Evolutionary conservation across 2,329 filamentous ascomycete species (phyloP), one percentile per base, ranked within the genome.

Genomic region (Trichoderma breve): DNA sequence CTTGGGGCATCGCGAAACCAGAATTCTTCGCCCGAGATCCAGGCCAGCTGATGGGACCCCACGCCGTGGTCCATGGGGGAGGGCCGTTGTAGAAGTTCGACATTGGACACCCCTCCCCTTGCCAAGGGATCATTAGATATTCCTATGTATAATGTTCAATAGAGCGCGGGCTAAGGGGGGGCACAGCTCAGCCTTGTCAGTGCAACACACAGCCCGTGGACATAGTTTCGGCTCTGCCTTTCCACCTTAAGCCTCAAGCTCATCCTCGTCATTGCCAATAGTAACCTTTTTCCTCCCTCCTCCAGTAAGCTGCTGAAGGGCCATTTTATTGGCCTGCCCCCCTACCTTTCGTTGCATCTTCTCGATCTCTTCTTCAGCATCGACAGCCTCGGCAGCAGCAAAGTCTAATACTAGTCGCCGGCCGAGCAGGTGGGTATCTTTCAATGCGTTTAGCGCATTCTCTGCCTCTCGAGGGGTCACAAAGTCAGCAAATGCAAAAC

Each of bases 321-420:
- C 93, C 78, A 98, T 92, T 84, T 95, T 96, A 84, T 97, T 93
- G 81, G 93, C 89, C 84, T 98, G 95, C 73, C 91, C 90, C 74
- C 93, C 93, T 79, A 97, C 92, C 87, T 98, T 99, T 87, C 93
- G 93, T 84, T 97, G 93, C 92, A 99, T 97, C 85, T 94, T 95
- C 81, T 93, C 91, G 80, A 99, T 96, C 84, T 98, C 95, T 82
- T 95, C 94, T 84, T 99, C 96, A 3, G 96, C 91, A 84, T 98
- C 95, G 76, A 96, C 87, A 51, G 93, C 89, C 77, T 98, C 96
- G 75, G 92, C 93, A 78, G 94, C 91, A 51, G 95, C 95, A 83
- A 94, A 98, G 80, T 98, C 93, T 73, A 99, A 87, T 70, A 98
- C 94, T 77, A 99, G 86, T 78, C 92, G 91, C 73, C 96, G 90